Conservation (phyloP, 805 yeast genomes). For the Saccharomycopsis sp. region DNA sequence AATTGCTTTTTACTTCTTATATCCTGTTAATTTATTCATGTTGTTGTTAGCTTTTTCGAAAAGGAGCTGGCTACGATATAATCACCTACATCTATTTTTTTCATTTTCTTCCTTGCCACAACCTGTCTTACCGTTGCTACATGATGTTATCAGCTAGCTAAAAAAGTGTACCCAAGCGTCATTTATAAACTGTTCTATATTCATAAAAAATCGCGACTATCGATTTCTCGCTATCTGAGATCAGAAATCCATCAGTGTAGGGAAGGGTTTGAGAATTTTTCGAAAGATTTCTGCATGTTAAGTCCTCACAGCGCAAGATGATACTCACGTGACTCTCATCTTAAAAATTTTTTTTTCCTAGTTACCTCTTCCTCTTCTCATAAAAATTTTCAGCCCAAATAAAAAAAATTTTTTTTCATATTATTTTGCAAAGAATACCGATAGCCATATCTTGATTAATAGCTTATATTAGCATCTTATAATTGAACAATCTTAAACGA, state of each 20-base stretch:
- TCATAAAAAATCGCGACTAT: not conserved
- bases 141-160: too few species aligned
- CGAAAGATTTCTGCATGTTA: not conserved
- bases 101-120: not conserved
- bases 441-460: too few species aligned
- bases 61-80: too few species aligned
- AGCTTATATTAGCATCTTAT: too few species aligned
- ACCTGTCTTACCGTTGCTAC: not conserved
- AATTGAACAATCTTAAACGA: too few species aligned
- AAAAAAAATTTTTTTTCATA: too few species aligned
- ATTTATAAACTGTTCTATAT: not conserved
- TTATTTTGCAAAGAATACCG: not conserved
- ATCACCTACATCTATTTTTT: not conserved
- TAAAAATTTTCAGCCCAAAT: not conserved
- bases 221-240: too few species aligned
- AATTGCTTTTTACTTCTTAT: not conserved
- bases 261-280: too few species aligned
- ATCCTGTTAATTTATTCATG: not conserved
- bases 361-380: not conserved
- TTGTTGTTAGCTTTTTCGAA: too few species aligned
- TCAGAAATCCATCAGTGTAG: too few species aligned
- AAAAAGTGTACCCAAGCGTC: not conserved
- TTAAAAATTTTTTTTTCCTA: too few species aligned
- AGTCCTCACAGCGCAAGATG: not conserved
- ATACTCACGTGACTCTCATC: not conserved